Percentiles rank a stretch among this genome's conserved stretches.
phyloP scores from a whole-genome alignment of 768 basidiomycete genomes.

The Coprinopsis cinerea region DNA sequence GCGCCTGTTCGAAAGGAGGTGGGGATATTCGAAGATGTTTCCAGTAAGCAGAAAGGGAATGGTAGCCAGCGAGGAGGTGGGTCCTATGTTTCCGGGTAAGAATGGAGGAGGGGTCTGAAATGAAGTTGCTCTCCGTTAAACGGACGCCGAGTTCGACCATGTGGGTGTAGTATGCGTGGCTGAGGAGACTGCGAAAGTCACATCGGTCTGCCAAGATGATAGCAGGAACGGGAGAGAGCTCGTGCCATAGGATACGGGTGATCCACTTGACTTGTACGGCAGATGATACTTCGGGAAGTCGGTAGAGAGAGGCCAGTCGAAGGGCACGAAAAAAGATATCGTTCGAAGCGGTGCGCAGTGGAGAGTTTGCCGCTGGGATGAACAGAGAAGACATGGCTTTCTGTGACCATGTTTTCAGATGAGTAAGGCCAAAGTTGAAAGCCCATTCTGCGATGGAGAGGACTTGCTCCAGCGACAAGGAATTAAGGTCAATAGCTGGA shows the following conservation, averaged over 20 bases:
- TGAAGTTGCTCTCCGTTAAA: not conserved
- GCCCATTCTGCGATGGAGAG: constrained; percentile 35
- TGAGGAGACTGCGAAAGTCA: constrained; percentile 15
- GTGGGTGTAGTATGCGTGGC: constrained; percentile 21
- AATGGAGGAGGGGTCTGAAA: constrained; percentile 2
- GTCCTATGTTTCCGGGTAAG: constrained; percentile 5
- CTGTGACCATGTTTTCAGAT: constrained; percentile 32
- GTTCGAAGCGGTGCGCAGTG: constrained; percentile 22
- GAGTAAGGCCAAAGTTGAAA: constrained; percentile 32
- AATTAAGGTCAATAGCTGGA: constrained; percentile 19
- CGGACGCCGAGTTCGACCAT: constrained; percentile 11
- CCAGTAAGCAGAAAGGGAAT: constrained; percentile 21
- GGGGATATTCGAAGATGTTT: constrained; percentile 22
- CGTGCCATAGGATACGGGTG: constrained; percentile 10
- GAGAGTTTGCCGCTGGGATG: constrained; percentile 17
- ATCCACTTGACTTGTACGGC: constrained; percentile 11
- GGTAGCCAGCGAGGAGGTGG: constrained; percentile 6
- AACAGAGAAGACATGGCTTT: constrained; percentile 25
- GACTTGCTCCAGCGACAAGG: constrained; percentile 27
- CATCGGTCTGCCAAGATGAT: constrained; percentile 17
- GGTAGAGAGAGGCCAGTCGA: constrained; percentile 28
- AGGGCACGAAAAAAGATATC: constrained; percentile 27
- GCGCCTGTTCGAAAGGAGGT: constrained; percentile 24
- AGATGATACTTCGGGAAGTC: constrained; percentile 12
- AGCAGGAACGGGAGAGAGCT: constrained; percentile 19